Conservation (phyloP, 768 basidiomycete species). For the Tricholomella constricta region DNA sequence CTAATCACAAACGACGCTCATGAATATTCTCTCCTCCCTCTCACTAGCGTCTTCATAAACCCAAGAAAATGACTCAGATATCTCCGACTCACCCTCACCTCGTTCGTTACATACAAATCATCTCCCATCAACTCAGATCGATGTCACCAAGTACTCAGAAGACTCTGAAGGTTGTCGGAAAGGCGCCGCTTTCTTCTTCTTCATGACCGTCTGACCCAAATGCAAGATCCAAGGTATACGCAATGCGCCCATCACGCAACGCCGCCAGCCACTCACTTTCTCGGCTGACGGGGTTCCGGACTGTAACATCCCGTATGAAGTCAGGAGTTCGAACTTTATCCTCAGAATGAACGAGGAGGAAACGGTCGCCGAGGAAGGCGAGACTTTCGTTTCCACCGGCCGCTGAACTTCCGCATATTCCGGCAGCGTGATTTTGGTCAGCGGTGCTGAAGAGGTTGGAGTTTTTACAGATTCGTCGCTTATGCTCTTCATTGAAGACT, state of each 20-base stretch:
- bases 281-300: conserved; percentile 22
- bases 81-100: too few relatives aligned
- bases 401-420: conserved; percentile 19
- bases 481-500: conserved; percentile 3
- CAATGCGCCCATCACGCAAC: conserved; percentile 25
- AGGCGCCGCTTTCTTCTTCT: not conserved
- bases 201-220: conserved; percentile 20
- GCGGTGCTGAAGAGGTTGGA: conserved; percentile 2
- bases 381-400: conserved; percentile 14
- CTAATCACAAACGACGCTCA: too few relatives aligned
- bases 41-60: too few relatives aligned
- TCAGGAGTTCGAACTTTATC: conserved; percentile 40
- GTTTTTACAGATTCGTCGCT: not conserved
- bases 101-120: too few relatives aligned
- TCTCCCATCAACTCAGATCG: too few relatives aligned
- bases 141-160: not conserved
- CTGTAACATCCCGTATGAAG: conserved; percentile 41
- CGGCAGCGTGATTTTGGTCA: conserved; percentile 19
- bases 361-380: conserved; percentile 7
- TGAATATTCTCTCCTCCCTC: too few relatives aligned
- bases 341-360: conserved; percentile 19
- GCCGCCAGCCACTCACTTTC: conserved; percentile 37
- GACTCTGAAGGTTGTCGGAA: conserved; percentile 13
- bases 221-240: conserved; percentile 24
- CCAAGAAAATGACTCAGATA: too few relatives aligned